Evolutionary conservation across 345 rosid genomes (phyloP).

Genomic region (Corymbia maculata): DNA sequence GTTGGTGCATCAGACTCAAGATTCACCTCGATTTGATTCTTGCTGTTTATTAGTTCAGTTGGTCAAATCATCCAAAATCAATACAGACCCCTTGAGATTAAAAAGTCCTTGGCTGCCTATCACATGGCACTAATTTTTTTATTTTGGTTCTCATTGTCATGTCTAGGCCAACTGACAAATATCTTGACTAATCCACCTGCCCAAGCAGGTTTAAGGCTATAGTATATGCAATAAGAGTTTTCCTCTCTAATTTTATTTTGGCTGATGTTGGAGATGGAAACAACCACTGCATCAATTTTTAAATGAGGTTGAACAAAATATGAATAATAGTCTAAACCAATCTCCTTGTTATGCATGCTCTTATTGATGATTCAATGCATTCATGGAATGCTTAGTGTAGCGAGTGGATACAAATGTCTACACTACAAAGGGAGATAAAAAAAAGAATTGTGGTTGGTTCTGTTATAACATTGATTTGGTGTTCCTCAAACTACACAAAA

Average conservation of each 20-base stretch:
- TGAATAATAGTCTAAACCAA: not conserved
- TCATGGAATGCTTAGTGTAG: not conserved
- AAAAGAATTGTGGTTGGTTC: not conserved
- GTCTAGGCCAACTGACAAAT: not conserved
- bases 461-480: not conserved
- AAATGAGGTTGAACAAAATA: not conserved
- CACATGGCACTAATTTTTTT: not conserved
- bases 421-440: not conserved
- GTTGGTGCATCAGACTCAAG: not conserved
- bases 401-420: not conserved
- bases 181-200: not conserved
- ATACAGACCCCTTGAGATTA: not conserved
- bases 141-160: not conserved
- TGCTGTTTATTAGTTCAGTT: not conserved
- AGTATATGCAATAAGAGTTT: not conserved
- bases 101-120: not conserved
- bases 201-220: not conserved
- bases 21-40: not conserved
- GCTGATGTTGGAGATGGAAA: not conserved
- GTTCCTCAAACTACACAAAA: not conserved
- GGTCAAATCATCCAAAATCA: not conserved
- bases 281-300: not conserved
- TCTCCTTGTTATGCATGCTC: not conserved
- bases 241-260: not conserved
- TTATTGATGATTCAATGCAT: not conserved